Evolutionary conservation across 2,329 filamentous ascomycete species (phyloP).

Genomic region (Pezicula radicicola): DNA sequence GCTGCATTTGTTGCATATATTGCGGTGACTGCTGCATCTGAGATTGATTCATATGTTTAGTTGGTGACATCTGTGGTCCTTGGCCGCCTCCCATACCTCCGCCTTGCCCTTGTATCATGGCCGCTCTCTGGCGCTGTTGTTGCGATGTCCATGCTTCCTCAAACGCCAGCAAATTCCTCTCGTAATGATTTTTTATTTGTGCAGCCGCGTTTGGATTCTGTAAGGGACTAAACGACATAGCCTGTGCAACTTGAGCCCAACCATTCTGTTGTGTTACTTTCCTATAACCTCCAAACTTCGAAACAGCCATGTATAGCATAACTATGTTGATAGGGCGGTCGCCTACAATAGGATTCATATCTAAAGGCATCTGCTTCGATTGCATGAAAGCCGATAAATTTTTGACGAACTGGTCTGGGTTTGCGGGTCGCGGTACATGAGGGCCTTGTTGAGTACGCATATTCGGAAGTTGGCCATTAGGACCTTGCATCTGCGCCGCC

Average conservation of each 20-base stretch:
- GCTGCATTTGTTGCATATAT: slow-evolving; percentile 51
- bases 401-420: slow-evolving; percentile 71
- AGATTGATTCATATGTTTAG: slow-evolving; percentile 37
- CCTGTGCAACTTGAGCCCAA: slow-evolving; percentile 71
- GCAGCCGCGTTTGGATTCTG: slow-evolving; percentile 65
- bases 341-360: slow-evolving; percentile 69
- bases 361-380: slow-evolving; percentile 68
- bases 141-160: slow-evolving; percentile 65
- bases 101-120: slow-evolving; percentile 22
- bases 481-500: slow-evolving; percentile 46
- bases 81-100: slow-evolving; percentile 33
- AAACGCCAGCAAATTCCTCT: slow-evolving; percentile 72
- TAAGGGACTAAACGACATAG: slow-evolving; percentile 57
- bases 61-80: slow-evolving; percentile 35
- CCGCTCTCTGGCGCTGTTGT: slow-evolving; percentile 41
- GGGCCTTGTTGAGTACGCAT: slow-evolving; percentile 51
- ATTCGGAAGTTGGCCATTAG: slow-evolving; percentile 54
- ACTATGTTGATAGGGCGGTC: slow-evolving; percentile 73
- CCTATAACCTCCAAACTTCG: slow-evolving; percentile 75
- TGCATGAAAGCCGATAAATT: slow-evolving; percentile 77
- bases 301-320: slow-evolving; percentile 73
- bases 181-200: slow-evolving; percentile 72
- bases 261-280: slow-evolving; percentile 65
- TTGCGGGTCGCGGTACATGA: slow-evolving; percentile 38
- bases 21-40: slow-evolving; percentile 51